Conservation (phyloP, 2,329 filamentous ascomycete genomes). For the Aspergillus intermedius region DNA sequence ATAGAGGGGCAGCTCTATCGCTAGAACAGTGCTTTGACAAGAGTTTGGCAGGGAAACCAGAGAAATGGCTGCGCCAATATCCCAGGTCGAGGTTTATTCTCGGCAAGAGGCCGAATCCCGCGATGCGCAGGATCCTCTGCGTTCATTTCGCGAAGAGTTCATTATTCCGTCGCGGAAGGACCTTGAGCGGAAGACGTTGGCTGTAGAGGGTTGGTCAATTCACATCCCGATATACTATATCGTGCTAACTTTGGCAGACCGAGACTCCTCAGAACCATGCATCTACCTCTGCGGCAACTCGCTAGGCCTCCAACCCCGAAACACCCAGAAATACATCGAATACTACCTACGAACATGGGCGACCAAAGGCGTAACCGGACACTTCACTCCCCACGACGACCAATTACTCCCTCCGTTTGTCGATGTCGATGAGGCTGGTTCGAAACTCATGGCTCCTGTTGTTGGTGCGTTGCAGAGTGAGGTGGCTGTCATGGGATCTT, state of each 20-base stretch:
- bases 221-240: background rate
- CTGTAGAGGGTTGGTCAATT: conserved; percentile 20
- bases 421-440: conserved; percentile 69
- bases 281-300: conserved; percentile 91
- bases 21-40: no score
- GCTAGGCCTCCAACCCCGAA: conserved; percentile 72
- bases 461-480: conserved; percentile 68
- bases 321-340: conserved; percentile 58
- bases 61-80: background rate
- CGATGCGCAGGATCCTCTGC: conserved; percentile 57
- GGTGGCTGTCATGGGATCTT: conserved; percentile 80
- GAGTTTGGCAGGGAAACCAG: no score
- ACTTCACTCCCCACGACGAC: conserved; percentile 65
- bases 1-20: conserved; percentile 2
- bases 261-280: conserved; percentile 39
- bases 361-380: conserved; percentile 74
- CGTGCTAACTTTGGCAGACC: conserved; percentile 5
- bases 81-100: background rate
- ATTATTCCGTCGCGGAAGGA: conserved; percentile 69
- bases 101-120: conserved; percentile 42
- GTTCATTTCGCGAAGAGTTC: conserved; percentile 62
- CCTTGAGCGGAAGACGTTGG: conserved; percentile 57
- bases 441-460: conserved; percentile 62
- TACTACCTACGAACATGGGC: conserved; percentile 78
- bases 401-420: conserved; percentile 67